These are phyloP conservation scores for Magnolia sinica DNA, from an alignment of 164 flowering plant species.

Conservation along the genomic window DNA sequence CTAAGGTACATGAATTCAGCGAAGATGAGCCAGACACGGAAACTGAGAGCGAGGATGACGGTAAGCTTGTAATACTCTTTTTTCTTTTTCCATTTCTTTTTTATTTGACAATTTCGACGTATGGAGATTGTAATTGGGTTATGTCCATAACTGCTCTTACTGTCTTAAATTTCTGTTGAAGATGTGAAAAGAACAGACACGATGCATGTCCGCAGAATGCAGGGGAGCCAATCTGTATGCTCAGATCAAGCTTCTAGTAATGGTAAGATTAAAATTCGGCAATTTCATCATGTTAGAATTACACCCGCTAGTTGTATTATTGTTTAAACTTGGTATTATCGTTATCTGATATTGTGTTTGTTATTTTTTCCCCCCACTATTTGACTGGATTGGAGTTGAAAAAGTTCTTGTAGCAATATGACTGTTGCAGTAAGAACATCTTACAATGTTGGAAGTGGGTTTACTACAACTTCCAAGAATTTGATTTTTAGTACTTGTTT, in stretches of 20 bases:
- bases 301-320: neutral
- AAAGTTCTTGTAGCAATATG: neutral
- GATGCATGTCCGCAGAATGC: conserved; percentile 31
- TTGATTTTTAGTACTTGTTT: neutral
- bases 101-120: neutral
- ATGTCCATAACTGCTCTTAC: conserved; percentile 15
- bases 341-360: neutral
- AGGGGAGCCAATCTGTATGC: conserved; percentile 33
- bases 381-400: neutral
- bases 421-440: neutral
- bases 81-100: no score
- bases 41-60: conserved; percentile 91
- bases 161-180: conserved; percentile 29
- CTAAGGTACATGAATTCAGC: conserved; percentile 78
- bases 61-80: conserved; percentile 28
- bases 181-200: conserved; percentile 34
- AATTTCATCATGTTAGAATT: conserved; percentile 1
- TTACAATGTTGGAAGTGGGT: neutral
- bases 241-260: conserved; percentile 50
- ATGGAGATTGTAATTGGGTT: neutral
- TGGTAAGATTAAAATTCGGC: neutral
- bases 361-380: neutral
- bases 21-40: conserved; percentile 92
- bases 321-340: neutral
- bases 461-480: neutral